phyloP scores from a whole-genome alignment of 2,329 filamentous ascomycete genomes.

The Colletotrichum somersetense region DNA sequence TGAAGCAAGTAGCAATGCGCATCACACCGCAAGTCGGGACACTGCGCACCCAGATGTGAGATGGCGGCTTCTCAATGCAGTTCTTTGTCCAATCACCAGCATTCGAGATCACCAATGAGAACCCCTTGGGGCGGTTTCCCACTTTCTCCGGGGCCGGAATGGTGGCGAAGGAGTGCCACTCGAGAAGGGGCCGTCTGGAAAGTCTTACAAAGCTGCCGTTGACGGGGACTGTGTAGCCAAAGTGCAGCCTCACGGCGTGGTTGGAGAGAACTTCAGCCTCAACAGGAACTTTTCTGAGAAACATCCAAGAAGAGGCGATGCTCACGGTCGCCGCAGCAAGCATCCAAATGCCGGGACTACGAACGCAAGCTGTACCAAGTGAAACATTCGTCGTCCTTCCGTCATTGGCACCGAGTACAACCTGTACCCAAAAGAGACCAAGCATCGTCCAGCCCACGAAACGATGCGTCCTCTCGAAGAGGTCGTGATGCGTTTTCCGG shows the following conservation, averaged over 20 bases:
- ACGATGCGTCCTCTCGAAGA: slow-evolving; percentile 57
- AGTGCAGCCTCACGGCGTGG: slow-evolving; percentile 79
- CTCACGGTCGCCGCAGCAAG: slow-evolving; percentile 73
- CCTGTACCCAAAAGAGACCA: slow-evolving; percentile 73
- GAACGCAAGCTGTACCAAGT: slow-evolving; percentile 55
- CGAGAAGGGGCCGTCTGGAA: slow-evolving; percentile 71
- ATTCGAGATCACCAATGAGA: slow-evolving; percentile 77
- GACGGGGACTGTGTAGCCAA: slow-evolving; percentile 70
- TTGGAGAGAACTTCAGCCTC: slow-evolving; percentile 75
- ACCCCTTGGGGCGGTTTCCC: slow-evolving; percentile 56
- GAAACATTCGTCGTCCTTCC: slow-evolving; percentile 53
- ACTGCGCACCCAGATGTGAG: slow-evolving; percentile 75
- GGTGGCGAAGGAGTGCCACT: slow-evolving; percentile 83
- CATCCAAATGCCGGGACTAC: slow-evolving; percentile 72
- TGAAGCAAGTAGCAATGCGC: slow-evolving; percentile 75
- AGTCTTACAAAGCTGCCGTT: slow-evolving; percentile 64
- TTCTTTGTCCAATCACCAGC: slow-evolving; percentile 82
- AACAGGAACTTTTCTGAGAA: slow-evolving; percentile 76
- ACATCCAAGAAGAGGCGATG: slow-evolving; percentile 79
- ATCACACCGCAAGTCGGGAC: slow-evolving; percentile 76
- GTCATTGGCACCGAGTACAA: slow-evolving; percentile 64
- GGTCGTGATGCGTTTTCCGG: slow-evolving; percentile 64
- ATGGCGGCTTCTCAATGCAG: slow-evolving; percentile 72
- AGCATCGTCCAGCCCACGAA: slow-evolving; percentile 65
- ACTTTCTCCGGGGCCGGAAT: slow-evolving; percentile 67